Evolutionary conservation across 2,329 filamentous ascomycete species (phyloP).

Genomic region (Juglanconis sp.): DNA sequence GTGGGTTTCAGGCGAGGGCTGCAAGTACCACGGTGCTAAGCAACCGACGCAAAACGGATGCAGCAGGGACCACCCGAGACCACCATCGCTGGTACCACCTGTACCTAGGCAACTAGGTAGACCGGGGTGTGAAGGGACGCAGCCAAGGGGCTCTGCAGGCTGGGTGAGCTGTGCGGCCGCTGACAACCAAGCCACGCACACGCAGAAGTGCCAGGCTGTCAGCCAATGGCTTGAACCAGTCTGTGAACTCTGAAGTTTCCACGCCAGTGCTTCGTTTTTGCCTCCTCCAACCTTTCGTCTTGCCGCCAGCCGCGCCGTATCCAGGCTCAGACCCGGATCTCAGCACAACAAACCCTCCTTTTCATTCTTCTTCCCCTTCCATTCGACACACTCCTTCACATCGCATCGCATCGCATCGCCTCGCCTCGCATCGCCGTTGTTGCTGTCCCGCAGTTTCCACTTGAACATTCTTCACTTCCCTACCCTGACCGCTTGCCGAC

Average conservation of each 20-base stretch:
- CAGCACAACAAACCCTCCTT: not conserved
- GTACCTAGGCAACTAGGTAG: too few relatives aligned
- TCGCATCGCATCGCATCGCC: not conserved
- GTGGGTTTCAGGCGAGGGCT: not conserved
- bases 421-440: not conserved
- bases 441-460: not conserved
- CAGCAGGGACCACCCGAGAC: not conserved
- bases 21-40: not conserved
- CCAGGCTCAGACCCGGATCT: too few relatives aligned
- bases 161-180: not conserved
- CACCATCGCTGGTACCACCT: not conserved
- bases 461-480: not conserved
- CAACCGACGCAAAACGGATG: not conserved
- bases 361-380: not conserved
- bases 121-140: too few relatives aligned
- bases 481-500: not conserved
- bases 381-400: too few relatives aligned
- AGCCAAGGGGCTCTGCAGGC: not conserved
- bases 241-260: not conserved
- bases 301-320: too few relatives aligned
- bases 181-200: not conserved
- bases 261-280: too few relatives aligned
- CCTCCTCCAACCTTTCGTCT: too few relatives aligned
- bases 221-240: not conserved
- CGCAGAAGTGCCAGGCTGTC: not conserved